These are phyloP conservation scores for Chalciporus sphaerocephalus DNA, from an alignment of 768 basidiomycete species.

Conservation along the genomic window DNA sequence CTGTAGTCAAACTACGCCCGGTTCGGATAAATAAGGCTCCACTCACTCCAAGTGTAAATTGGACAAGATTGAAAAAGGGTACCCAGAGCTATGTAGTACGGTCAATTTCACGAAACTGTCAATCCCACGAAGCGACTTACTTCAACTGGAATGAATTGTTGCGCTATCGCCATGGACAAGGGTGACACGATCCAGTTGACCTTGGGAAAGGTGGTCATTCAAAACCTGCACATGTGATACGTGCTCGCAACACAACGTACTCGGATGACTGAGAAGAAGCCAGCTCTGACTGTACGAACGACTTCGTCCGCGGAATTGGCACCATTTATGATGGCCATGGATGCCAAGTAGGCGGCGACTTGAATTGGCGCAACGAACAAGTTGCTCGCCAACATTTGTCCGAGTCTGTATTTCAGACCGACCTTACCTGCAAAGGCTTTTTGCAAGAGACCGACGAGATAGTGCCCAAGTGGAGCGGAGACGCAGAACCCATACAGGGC, in stretches of 20 bases:
- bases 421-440: conserved; percentile 73
- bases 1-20: not conserved
- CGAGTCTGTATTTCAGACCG: conserved; percentile 56
- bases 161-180: conserved; percentile 67
- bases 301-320: conserved; percentile 64
- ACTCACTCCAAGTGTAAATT: conserved; percentile 72
- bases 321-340: conserved; percentile 82
- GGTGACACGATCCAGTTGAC: conserved; percentile 80
- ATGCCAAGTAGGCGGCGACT: conserved; percentile 64
- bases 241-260: conserved; percentile 36
- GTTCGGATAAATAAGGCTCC: conserved; percentile 2
- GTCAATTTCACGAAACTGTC: conserved; percentile 2
- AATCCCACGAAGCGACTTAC: conserved; percentile 34
- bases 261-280: conserved; percentile 70
- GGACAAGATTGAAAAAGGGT: conserved; percentile 77
- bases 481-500: conserved; percentile 78
- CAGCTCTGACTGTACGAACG: conserved; percentile 60
- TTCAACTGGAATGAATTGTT: conserved; percentile 74
- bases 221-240: conserved; percentile 1
- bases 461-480: conserved; percentile 77
- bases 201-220: conserved; percentile 36
- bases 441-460: conserved; percentile 68
- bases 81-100: conserved; percentile 65
- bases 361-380: conserved; percentile 75
- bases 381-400: conserved; percentile 73